Conservation (phyloP, 2,329 filamentous ascomycete genomes). For the Metarhizium brunneum region DNA sequence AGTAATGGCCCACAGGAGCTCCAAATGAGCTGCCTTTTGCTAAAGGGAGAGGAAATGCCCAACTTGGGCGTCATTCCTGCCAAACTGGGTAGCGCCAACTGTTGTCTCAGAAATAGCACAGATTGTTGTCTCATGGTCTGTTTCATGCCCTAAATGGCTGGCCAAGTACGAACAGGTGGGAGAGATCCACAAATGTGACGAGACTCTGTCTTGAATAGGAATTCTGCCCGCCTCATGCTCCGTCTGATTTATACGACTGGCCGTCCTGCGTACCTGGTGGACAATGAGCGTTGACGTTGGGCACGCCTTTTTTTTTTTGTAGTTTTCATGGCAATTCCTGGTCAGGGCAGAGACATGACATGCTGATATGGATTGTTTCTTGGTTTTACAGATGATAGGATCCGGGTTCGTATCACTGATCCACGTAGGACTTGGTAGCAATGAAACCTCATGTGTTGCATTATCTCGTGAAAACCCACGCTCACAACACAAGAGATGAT, state of each 20-base stretch:
- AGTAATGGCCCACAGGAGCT: not conserved
- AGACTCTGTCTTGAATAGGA: conserved; percentile 4
- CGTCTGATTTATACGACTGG: not conserved
- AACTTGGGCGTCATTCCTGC: not conserved
- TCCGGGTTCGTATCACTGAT: no score
- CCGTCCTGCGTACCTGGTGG: not conserved
- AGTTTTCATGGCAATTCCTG: no score
- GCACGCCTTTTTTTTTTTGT: no score
- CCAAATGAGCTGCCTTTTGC: not conserved
- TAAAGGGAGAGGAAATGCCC: not conserved
- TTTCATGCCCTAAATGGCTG: not conserved
- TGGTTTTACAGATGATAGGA: no score
- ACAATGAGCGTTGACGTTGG: no score
- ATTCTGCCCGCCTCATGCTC: not conserved
- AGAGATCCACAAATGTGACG: not conserved
- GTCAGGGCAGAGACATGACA: no score
- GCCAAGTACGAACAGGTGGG: not conserved
- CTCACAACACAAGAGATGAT: not conserved
- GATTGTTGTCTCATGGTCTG: not conserved
- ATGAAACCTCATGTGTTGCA: not conserved
- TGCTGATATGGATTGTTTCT: no score
- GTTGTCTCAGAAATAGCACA: not conserved
- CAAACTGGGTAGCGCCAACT: not conserved
- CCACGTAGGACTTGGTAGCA: no score
- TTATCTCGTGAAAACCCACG: not conserved